Evolutionary conservation across 2,329 filamentous ascomycete genomes (phyloP).

Genomic region (Colletotrichum caudatum): DNA sequence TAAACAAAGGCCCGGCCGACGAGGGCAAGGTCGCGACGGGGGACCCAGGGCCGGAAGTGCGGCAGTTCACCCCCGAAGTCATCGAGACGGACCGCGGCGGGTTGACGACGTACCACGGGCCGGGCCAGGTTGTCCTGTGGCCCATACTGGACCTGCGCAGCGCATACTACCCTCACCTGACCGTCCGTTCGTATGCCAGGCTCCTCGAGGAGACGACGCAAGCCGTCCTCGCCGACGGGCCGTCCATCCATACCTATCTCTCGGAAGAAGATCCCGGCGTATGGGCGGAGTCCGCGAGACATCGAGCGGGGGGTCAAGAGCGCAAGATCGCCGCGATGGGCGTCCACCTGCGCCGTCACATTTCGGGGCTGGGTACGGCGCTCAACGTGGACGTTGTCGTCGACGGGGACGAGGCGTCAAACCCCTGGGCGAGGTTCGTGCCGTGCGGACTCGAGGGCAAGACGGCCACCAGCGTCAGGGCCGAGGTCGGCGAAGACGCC

Average conservation of each 20-base stretch:
- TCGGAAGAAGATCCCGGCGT: constrained; percentile 86
- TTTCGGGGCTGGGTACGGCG: constrained; percentile 87
- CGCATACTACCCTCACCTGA: constrained; percentile 66
- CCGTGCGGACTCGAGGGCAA: constrained; percentile 88
- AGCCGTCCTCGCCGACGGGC: constrained; percentile 66
- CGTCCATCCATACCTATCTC: constrained; percentile 68
- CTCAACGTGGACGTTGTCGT: constrained; percentile 78
- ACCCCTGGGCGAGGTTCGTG: constrained; percentile 79
- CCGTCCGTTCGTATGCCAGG: constrained; percentile 81
- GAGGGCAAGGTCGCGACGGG: too few relatives aligned
- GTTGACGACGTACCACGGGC: constrained; percentile 94
- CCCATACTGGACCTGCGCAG: constrained; percentile 85
- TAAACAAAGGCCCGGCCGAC: constrained; percentile 41
- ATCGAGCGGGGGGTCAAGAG: constrained; percentile 50
- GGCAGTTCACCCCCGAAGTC: constrained; percentile 67
- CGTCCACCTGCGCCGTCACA: constrained; percentile 87
- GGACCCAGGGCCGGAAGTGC: constrained; percentile 44
- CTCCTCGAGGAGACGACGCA: constrained; percentile 83
- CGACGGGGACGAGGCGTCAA: constrained; percentile 51
- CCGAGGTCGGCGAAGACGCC: constrained; percentile 55
- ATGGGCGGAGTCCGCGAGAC: constrained; percentile 67
- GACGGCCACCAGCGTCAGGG: constrained; percentile 79
- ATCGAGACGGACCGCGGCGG: constrained; percentile 83
- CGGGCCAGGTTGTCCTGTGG: constrained; percentile 93
- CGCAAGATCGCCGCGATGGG: constrained; percentile 91